These are phyloP conservation scores for Hypoxylon fragiforme DNA, from an alignment of 495 filamentous ascomycete species.

Conservation along the genomic window DNA sequence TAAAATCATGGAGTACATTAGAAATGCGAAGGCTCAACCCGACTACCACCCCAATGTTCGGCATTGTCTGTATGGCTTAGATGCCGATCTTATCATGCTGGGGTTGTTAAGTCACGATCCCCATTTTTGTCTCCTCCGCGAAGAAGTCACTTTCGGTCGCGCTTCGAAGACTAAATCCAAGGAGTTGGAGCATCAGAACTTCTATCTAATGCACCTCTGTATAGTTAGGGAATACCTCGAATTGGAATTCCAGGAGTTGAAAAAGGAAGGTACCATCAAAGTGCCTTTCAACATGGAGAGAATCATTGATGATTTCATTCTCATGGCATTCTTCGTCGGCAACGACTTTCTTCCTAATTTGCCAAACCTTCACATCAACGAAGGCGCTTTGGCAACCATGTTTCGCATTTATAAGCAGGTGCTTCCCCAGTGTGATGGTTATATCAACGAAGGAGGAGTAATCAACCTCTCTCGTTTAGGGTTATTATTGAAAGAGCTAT, in stretches of 20 bases:
- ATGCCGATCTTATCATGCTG: slow-evolving; percentile 98
- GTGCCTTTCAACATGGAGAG: slow-evolving; percentile 93
- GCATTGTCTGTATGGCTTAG: slow-evolving; percentile 95
- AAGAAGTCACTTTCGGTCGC: slow-evolving; percentile 96
- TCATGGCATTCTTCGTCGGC: slow-evolving; percentile 99
- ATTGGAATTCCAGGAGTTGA: slow-evolving; percentile 92
- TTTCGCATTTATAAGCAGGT: slow-evolving; percentile 95
- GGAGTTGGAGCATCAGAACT: slow-evolving; percentile 98
- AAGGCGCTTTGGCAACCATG: slow-evolving; percentile 93
- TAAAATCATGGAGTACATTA: slow-evolving; percentile 99
- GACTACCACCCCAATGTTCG: slow-evolving; percentile 93
- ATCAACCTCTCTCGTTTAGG: slow-evolving; percentile 83
- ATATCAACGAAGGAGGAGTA: slow-evolving; percentile 92
- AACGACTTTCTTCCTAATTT: slow-evolving; percentile 99
- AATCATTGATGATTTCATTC: slow-evolving; percentile 98
- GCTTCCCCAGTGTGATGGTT: slow-evolving; percentile 84
- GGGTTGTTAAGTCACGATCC: slow-evolving; percentile 96
- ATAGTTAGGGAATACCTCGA: slow-evolving; percentile 97
- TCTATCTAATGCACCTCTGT: slow-evolving; percentile 96
- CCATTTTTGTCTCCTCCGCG: slow-evolving; percentile 94
- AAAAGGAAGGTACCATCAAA: slow-evolving; percentile 70
- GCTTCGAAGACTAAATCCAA: slow-evolving; percentile 84
- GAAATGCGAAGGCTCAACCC: slow-evolving; percentile 90
- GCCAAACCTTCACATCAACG: slow-evolving; percentile 96
- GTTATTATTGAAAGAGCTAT: slow-evolving; percentile 78